Evolutionary conservation across 306 rosid species (phyloP).

Genomic region (Vachellia pachyceras): DNA sequence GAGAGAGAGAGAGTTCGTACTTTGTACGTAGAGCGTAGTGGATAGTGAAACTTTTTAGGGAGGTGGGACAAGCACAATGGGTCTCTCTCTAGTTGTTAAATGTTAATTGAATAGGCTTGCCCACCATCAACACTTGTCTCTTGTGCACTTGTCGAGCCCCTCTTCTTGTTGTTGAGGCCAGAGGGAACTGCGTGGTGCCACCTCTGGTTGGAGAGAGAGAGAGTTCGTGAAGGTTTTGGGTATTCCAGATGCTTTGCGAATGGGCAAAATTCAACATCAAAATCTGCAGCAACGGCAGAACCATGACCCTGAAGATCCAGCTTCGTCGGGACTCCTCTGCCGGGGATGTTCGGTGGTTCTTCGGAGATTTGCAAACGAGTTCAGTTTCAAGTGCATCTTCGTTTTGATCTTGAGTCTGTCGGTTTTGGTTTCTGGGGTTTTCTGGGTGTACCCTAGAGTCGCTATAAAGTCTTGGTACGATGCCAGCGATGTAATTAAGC

Average conservation of each 20-base stretch:
- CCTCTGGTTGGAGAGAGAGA: slow-evolving; percentile 17
- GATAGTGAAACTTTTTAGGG: slow-evolving; percentile 6
- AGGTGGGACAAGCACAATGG: not conserved
- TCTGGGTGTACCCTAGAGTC: slow-evolving; percentile 74
- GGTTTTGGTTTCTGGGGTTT: slow-evolving; percentile 72
- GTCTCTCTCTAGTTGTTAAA: slow-evolving; percentile 17
- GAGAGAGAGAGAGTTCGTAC: not conserved
- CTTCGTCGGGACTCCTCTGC: slow-evolving; percentile 53
- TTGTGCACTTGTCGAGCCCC: slow-evolving; percentile 31
- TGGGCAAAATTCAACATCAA: slow-evolving; percentile 49
- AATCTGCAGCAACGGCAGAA: slow-evolving; percentile 37
- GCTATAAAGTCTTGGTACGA: slow-evolving; percentile 51
- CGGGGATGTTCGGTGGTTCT: slow-evolving; percentile 53
- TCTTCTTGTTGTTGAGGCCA: slow-evolving; percentile 17
- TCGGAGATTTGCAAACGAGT: slow-evolving; percentile 38
- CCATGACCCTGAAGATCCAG: slow-evolving; percentile 30
- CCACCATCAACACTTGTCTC: slow-evolving; percentile 47
- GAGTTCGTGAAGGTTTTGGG: slow-evolving; percentile 25
- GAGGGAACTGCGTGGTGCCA: not conserved
- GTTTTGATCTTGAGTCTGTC: slow-evolving; percentile 62
- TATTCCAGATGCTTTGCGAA: slow-evolving; percentile 56
- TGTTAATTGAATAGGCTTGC: slow-evolving; percentile 13
- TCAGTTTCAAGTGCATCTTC: slow-evolving; percentile 78
- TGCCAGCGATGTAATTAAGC: slow-evolving; percentile 65
- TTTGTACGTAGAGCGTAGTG: not conserved